Evolutionary conservation across 106 monocot genomes (phyloP), one percentile per base, ranked within the genome.

Genomic region (Xerophyta viscosa): DNA sequence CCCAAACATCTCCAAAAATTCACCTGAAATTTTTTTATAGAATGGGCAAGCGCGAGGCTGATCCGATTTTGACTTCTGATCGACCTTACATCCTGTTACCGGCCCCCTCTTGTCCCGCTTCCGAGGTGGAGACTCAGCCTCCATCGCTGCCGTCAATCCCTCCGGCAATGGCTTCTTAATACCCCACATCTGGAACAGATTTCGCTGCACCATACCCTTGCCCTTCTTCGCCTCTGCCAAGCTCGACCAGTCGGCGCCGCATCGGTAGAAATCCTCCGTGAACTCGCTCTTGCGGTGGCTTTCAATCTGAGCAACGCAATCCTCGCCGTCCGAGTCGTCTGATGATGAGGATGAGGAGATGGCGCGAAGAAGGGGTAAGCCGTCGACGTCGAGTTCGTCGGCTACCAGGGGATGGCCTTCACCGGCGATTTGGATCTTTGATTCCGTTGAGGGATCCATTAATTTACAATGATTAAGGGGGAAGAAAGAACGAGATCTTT

Each of bases 21-120:
- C 18, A 78, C 83, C 83, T 24, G 78, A 63, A 20, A 83, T 66
- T 30, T 83, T 78, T 71, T 83, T 84, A 47, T 84, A 84, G 55
- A 84, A 84, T 9, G 84, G 84, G 56, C 84, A 84, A 22, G 36
- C 18, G 2, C 67, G 75, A 18, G 60, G 60, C 60, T 54, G 62
- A 29, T 27, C 44, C 29, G 15, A 22, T 30, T 48, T 63, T 24
- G n/a, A n/a, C 27, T 28, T 6, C 27, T 45, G 15, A 11, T 8
- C 24, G 29, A 46, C 49, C 21, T 51, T 46, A 18, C 29, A 29
- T 15, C 2, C 29, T 15, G 3, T 17, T 13, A 43, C 27, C 50
- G 3, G 1, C 24, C 69, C 13, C 24, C 13, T 13, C 73, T 39
- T 58, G 46, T 58, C 58, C 8, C 46, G 23, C 18, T 58, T 8